Base-by-base conservation (phyloP, 371 early-diverging fungal genomes). In the Mucor irregularis region DNA sequence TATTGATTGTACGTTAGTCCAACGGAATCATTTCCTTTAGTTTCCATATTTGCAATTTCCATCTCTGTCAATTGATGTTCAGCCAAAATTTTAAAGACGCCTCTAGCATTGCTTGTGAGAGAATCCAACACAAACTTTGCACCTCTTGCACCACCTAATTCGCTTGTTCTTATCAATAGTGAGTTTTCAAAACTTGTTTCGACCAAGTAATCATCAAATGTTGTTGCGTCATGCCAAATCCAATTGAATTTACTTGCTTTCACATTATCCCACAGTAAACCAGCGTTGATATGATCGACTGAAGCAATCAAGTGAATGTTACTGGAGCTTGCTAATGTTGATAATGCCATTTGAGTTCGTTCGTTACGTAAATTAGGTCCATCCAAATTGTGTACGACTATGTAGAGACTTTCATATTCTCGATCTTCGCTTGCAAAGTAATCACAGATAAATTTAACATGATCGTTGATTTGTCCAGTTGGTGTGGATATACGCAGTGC, bases 351-450 rank as follows among this genome's bases (percentile, higher is more conserved):
- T 61, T 93, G 94, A 3, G 78, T 64, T 14, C 76, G 77, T 38
- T 89, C 90, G 33, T 82, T 82, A 2, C 94, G 86, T n/a, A 98
- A 67, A 17, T 76, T 76, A n/a, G 78, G 58, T 0, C 94, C 97
- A 56, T 98, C 97, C 53, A 98, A 86, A 61, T 91, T 94, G 73
- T 96, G 94, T n/a, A 96, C 68, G 11, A 95, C 58, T 4, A 97
- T 54, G 59, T 86, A 91, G 25, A 95, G 55, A 13, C 70, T 67
- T 25, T 81, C 68, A 38, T 82, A 68, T 1, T 48, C 58, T 5
- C 88, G 78, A 7, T 80, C 62, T 2, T 68, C 56, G 10, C 31
- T 21, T 0, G 73, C 59, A 52, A 94, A 90, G 57, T 90, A 88
- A 7, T 78, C 73, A 34, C 72, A 66, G 25, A 94, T 86, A 21